Conservation (phyloP, 2,329 filamentous ascomycete species). For the Ceratocystiopsis sp. region DNA sequence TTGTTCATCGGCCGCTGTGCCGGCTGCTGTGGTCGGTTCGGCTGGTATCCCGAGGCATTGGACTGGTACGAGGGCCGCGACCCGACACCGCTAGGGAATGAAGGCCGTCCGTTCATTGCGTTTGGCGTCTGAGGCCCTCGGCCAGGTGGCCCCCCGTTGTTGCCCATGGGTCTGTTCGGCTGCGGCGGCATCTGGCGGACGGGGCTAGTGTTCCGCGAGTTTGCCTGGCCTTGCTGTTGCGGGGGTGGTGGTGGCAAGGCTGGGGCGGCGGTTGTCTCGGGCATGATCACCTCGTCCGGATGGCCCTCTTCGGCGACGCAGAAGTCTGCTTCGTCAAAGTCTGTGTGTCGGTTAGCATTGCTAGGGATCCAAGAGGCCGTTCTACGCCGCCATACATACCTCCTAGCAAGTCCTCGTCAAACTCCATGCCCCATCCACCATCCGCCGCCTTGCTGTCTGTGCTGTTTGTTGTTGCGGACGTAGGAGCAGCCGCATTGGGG, state of each 20-base stretch:
- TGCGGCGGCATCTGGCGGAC: constrained; percentile 10
- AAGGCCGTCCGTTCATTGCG: background rate
- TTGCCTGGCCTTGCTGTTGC: constrained; percentile 9
- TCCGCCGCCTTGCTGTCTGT: too few relatives aligned
- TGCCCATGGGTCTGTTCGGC: background rate
- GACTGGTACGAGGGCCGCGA: background rate
- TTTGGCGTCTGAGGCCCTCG: constrained; percentile 9
- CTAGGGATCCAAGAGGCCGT: too few relatives aligned
- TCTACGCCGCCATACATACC: constrained; percentile 18
- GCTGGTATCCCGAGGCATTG: background rate
- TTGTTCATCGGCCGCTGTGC: background rate
- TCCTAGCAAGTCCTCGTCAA: constrained; percentile 29
- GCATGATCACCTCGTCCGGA: constrained; percentile 57
- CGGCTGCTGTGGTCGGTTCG: background rate
- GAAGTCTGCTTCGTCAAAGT: constrained; percentile 66
- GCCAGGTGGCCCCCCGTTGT: constrained; percentile 1
- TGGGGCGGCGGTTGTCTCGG: constrained; percentile 15
- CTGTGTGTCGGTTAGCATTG: constrained; percentile 19
- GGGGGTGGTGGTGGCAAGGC: constrained; percentile 5
- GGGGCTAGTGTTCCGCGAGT: constrained; percentile 6
- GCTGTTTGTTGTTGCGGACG: background rate
- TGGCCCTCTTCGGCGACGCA: constrained; percentile 51
- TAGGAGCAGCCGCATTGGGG: background rate
- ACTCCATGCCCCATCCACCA: background rate
- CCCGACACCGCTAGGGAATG: too few relatives aligned